Conservation (phyloP, 140 eudicot genomes). For the Oenanthe javanica region DNA sequence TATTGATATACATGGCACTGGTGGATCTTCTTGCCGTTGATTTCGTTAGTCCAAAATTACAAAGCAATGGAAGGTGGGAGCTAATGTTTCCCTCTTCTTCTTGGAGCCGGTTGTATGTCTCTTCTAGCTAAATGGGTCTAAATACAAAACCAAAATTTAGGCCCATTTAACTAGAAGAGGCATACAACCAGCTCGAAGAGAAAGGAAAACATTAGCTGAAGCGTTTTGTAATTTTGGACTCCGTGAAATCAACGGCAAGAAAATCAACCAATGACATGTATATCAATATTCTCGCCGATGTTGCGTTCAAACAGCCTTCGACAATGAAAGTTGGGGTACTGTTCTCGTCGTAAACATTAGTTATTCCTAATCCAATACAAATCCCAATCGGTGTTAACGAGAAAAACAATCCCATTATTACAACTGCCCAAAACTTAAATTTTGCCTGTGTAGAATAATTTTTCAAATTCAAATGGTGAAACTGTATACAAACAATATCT, state of each 20-base stretch:
- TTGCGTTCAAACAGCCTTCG: background rate
- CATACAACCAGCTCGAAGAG: background rate
- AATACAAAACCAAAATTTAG: background rate
- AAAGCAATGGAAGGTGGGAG: background rate
- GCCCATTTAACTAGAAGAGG: background rate
- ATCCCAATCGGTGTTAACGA: background rate
- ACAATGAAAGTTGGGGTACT: background rate
- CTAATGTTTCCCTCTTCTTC: background rate
- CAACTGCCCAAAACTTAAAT: background rate
- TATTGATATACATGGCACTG: background rate
- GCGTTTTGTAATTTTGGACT: background rate
- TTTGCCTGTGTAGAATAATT: background rate
- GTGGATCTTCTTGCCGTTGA: background rate
- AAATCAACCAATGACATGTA: background rate
- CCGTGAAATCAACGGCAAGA: background rate
- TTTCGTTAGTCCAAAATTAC: background rate
- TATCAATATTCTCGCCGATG: background rate
- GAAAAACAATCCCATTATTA: background rate
- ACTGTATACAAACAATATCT: background rate
- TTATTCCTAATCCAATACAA: slow-evolving; percentile 2
- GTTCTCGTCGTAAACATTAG: background rate
- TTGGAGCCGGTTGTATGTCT: background rate
- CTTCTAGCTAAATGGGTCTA: background rate
- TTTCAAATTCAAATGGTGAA: background rate
- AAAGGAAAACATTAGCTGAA: background rate